These are phyloP conservation scores for Boechera retrofracta DNA, from an alignment of 345 rosid species.

Conservation along the genomic window DNA sequence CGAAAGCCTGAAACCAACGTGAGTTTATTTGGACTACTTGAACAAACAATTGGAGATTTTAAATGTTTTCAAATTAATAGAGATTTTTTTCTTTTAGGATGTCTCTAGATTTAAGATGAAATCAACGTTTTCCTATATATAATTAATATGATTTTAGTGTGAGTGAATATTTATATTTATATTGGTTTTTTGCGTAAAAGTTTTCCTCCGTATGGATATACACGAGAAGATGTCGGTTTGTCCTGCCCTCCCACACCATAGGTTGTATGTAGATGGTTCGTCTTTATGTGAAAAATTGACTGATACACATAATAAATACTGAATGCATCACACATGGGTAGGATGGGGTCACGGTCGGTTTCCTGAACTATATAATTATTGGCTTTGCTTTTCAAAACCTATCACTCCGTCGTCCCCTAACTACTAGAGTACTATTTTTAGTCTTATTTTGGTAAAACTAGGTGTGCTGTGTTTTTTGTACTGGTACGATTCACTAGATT, in stretches of 20 bases:
- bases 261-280: constrained; percentile 27
- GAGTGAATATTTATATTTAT: no score
- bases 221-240: constrained; percentile 32
- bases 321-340: constrained; percentile 37
- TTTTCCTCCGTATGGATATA: background rate
- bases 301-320: constrained; percentile 3
- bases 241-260: constrained; percentile 5
- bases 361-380: background rate
- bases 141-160: background rate
- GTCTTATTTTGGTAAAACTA: constrained; percentile 22
- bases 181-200: background rate
- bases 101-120: background rate
- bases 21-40: background rate
- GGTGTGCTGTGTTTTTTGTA: background rate
- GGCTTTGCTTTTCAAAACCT: constrained; percentile 11
- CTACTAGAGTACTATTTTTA: constrained; percentile 13
- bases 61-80: background rate
- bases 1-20: background rate
- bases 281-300: constrained; percentile 21
- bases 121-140: background rate
- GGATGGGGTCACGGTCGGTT: constrained; percentile 29
- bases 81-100: background rate
- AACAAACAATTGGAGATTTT: background rate
- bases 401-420: constrained; percentile 9
- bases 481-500: background rate